Conservation (phyloP, 2,329 filamentous ascomycete genomes). For the Diaporthe vaccinii region DNA sequence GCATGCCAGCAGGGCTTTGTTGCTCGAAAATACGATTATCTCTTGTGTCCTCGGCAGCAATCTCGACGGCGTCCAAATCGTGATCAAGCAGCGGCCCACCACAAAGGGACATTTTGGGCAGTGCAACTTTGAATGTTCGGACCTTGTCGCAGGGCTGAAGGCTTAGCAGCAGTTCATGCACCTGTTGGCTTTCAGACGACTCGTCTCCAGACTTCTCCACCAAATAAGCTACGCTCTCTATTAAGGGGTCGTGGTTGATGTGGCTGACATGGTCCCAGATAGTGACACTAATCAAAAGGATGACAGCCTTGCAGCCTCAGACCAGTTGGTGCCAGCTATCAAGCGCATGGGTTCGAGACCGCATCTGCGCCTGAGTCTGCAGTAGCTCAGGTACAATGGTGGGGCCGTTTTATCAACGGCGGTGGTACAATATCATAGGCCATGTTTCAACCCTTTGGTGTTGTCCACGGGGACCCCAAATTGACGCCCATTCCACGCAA, state of each 20-base stretch:
- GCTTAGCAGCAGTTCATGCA: slow-evolving; percentile 22
- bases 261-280: slow-evolving; percentile 9
- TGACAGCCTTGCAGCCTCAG: slow-evolving; percentile 8
- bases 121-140: not conserved
- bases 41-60: not conserved
- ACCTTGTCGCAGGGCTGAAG: slow-evolving; percentile 30
- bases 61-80: not conserved
- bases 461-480: slow-evolving; percentile 12
- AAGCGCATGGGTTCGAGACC: slow-evolving; percentile 1
- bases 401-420: slow-evolving; percentile 7
- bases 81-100: slow-evolving; percentile 3
- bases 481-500: slow-evolving; percentile 13
- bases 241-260: not conserved
- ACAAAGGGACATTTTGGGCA: not conserved
- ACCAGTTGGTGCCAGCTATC: not conserved
- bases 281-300: slow-evolving; percentile 3
- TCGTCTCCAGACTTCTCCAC: not conserved
- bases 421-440: slow-evolving; percentile 32
- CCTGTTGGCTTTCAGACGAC: not conserved
- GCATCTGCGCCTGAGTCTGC: slow-evolving; percentile 23
- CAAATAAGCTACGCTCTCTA: slow-evolving; percentile 22
- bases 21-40: slow-evolving; percentile 29
- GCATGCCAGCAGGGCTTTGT: slow-evolving; percentile 27
- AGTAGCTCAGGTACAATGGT: slow-evolving; percentile 33
- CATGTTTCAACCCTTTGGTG: slow-evolving; percentile 36